These are phyloP conservation scores for Solidago caesia DNA, from an alignment of 129 eudicot genomes.

Conservation along the genomic window DNA sequence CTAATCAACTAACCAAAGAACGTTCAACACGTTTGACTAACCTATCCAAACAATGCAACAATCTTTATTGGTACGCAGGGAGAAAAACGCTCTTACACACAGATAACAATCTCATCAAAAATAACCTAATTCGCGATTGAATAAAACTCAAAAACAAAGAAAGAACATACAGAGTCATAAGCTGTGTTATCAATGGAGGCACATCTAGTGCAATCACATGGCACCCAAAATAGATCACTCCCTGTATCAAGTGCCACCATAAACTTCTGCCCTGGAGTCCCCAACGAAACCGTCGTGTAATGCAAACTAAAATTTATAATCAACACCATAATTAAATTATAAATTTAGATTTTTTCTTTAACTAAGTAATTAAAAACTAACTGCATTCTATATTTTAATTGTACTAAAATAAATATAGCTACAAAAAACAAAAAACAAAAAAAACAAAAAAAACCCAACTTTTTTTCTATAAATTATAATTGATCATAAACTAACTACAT, in stretches of 20 bases:
- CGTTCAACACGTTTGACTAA: no score
- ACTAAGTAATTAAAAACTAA: neutral
- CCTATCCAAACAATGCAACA: no score
- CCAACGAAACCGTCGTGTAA: slow-evolving; percentile 80
- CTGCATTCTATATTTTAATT: no score
- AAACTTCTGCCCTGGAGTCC: slow-evolving; percentile 84
- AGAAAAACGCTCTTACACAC: neutral
- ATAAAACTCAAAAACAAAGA: neutral
- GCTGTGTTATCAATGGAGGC: slow-evolving; percentile 57
- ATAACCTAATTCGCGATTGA: neutral
- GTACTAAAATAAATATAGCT: no score
- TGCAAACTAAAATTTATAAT: slow-evolving; percentile 61
- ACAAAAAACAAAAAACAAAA: no score
- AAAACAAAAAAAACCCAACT: no score
- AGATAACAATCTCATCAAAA: neutral
- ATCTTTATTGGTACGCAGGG: no score
- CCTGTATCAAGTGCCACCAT: slow-evolving; percentile 97
- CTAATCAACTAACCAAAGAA: no score
- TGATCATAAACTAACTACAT: no score
- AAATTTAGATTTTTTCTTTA: neutral
- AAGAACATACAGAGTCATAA: slow-evolving; percentile 58
- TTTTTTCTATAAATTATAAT: no score
- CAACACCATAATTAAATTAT: neutral
- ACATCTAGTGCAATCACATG: slow-evolving; percentile 73
- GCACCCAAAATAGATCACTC: slow-evolving; percentile 96